phyloP scores from a whole-genome alignment of 2,329 filamentous ascomycete genomes.

The Microascus cirrosus region DNA sequence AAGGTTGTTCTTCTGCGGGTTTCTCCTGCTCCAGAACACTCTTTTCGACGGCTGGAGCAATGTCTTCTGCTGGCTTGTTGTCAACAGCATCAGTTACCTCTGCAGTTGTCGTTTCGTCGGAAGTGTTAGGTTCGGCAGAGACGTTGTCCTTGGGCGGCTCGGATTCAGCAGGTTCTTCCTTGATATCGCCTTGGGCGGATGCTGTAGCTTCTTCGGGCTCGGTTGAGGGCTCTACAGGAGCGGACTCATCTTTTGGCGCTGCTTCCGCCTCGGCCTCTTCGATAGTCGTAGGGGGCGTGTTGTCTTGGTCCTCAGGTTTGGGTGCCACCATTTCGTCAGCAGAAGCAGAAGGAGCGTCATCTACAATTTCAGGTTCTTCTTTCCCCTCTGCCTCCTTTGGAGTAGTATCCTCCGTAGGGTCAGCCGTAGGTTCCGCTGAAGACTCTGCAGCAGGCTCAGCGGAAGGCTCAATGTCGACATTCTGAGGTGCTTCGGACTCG shows the following conservation, averaged over 20 bases:
- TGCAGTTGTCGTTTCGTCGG: neutral
- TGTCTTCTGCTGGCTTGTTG: neutral
- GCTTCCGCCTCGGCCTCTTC: neutral
- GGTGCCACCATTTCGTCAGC: neutral
- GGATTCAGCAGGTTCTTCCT: neutral
- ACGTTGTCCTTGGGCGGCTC: slow-evolving; percentile 1
- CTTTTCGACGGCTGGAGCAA: slow-evolving; percentile 1
- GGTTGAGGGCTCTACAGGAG: neutral
- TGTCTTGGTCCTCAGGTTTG: neutral
- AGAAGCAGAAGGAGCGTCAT: neutral
- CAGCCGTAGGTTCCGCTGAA: neutral
- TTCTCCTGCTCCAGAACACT: neutral
- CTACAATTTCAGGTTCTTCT: neutral
- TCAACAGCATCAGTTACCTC: neutral
- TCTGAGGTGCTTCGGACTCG: neutral
- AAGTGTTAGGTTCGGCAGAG: neutral
- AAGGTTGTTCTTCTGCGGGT: neutral
- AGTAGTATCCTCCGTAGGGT: neutral
- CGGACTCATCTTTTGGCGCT: neutral
- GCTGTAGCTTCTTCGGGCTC: neutral
- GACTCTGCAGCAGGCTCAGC: neutral
- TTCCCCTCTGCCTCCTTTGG: neutral
- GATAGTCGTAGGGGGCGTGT: neutral
- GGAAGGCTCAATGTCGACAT: neutral
- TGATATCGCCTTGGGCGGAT: neutral